Evolutionary conservation across 805 yeast species (phyloP), one percentile per base, ranked within the genome.

Genomic region (Pichia occidentalis): DNA sequence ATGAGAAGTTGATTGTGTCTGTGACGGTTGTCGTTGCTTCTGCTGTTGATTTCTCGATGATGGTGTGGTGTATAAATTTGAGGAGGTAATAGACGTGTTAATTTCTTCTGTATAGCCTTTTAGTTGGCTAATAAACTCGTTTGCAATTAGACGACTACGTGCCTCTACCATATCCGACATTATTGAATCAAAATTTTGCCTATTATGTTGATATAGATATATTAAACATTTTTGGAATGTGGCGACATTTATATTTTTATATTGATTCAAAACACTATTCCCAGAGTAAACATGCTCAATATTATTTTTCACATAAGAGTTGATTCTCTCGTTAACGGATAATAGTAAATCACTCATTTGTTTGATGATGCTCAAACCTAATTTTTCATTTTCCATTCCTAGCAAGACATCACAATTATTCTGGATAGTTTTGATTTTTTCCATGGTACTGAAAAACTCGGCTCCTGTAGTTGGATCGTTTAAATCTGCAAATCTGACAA

Each of bases 331-430:
- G 43, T 71, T 71, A 2, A 82, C 77, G 13, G 61, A 43, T 28
- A 72, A 72, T 21, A 83, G 63, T 23, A 75, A 57, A 9, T 59
- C 61, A 18, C 72, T 69, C 60, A 76, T 70, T 48, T 75, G 70
- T 9, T 67, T 61, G 73, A 85, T 74, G 28, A 87, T 73, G 24
- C 75, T 72, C 19, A 71, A 53, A 1, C 95, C 94, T 12, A 83
- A 61, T 32, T 67, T 65, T 13, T 79, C 79, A 49, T 81, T 78
- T 24, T 81, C 80, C 51, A 80, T 69, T 5, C 86, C 75, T 18
- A 92, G 67, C 22, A 92, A 62, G 14, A 79, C 70, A 32, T 83
- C 77, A 35, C 95, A 80, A 41, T 79, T 75, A 24, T 71, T 67
- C 52, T 79, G 77, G 21, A 88, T 80, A 25, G 54, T 51, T 47